phyloP scores from a whole-genome alignment of 768 basidiomycete species.

The Calocera viscosa region DNA sequence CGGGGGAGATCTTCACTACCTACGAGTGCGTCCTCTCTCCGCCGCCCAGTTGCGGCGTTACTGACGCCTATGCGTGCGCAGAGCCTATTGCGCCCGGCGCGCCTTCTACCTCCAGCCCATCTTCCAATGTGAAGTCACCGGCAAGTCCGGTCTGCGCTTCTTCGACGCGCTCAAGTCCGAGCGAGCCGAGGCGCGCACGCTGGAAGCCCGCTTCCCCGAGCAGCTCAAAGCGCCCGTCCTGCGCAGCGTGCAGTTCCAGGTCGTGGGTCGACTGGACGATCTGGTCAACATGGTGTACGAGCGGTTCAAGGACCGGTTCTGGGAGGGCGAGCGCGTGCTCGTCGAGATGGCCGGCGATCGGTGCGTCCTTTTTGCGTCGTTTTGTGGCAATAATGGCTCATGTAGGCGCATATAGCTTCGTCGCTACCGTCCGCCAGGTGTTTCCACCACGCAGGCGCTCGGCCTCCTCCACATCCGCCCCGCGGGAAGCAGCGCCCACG shows the following conservation, averaged over 20 bases:
- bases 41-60: slow-evolving; percentile 20
- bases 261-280: slow-evolving; percentile 90
- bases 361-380: slow-evolving; percentile 29
- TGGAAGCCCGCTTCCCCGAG: slow-evolving; percentile 86
- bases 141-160: slow-evolving; percentile 86
- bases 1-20: slow-evolving; percentile 92
- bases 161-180: slow-evolving; percentile 91
- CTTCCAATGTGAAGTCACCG: slow-evolving; percentile 95
- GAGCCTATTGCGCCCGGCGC: slow-evolving; percentile 80
- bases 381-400: neutral
- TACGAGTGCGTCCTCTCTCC: slow-evolving; percentile 61
- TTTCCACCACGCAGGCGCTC: slow-evolving; percentile 27
- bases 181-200: slow-evolving; percentile 70
- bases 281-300: slow-evolving; percentile 91
- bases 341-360: slow-evolving; percentile 81
- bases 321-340: slow-evolving; percentile 76
- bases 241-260: slow-evolving; percentile 93
- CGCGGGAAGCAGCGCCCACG: slow-evolving; percentile 16
- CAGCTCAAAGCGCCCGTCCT: slow-evolving; percentile 85
- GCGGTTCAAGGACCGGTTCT: slow-evolving; percentile 93
- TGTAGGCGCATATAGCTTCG: neutral
- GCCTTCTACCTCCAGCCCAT: slow-evolving; percentile 88
- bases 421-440: neutral
- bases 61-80: slow-evolving; percentile 24
- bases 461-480: slow-evolving; percentile 19